phyloP scores from a whole-genome alignment of 371 early-diverging fungal species.

The Choanephora cucurbitarum region DNA sequence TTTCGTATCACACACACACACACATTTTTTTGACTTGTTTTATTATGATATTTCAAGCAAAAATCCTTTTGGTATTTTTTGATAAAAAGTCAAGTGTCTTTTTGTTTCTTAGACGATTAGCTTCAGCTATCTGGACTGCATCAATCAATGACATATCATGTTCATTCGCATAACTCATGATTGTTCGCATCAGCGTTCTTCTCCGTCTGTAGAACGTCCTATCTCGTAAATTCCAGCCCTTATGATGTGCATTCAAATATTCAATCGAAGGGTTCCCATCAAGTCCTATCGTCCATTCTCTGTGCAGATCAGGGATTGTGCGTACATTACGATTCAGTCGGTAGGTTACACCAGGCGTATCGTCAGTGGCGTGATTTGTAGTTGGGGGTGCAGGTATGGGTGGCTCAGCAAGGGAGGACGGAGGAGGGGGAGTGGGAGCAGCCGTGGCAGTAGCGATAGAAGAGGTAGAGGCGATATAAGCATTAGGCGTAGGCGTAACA shows the following conservation, averaged over 20 bases:
- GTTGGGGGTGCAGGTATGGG: too few relatives aligned
- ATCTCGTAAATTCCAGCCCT: neutral
- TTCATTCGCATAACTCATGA: neutral
- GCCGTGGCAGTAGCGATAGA: neutral
- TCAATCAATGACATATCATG: neutral
- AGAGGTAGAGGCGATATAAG: neutral
- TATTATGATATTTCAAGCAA: neutral
- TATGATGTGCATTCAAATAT: neutral
- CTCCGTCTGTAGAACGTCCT: conserved; percentile 1
- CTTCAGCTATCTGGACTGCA: neutral
- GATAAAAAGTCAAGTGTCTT: neutral
- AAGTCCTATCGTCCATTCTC: neutral
- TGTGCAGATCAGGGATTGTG: neutral
- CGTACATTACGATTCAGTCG: neutral
- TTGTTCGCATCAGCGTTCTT: neutral
- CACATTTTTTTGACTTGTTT: too few relatives aligned
- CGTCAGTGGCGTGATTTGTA: too few relatives aligned
- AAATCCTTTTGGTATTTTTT: conserved; percentile 1
- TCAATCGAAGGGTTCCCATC: neutral
- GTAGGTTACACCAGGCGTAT: neutral
- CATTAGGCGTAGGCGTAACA: neutral
- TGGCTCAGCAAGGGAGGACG: too few relatives aligned
- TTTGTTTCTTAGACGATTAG: neutral
- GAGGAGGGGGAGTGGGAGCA: too few relatives aligned
- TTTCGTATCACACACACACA: too few relatives aligned